Evolutionary conservation across 75 land plant species (phyloP).

Genomic region (Picea glauca): DNA sequence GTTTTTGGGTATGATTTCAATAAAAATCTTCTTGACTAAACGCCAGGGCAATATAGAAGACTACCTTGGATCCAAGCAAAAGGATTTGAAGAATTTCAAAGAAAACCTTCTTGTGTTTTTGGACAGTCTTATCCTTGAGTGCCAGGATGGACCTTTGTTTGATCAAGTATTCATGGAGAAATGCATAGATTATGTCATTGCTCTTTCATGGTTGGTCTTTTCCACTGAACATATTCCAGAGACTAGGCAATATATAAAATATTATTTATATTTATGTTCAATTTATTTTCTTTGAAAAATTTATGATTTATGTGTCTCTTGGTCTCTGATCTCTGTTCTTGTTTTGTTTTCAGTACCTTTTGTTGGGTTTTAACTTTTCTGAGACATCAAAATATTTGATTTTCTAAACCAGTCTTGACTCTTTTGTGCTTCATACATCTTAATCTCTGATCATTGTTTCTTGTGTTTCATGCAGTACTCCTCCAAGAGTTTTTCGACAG

Average conservation of each 20-base stretch:
- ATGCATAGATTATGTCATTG: constrained; percentile 89
- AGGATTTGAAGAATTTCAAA: constrained; percentile 79
- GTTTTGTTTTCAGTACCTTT: not conserved
- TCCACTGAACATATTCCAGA: not conserved
- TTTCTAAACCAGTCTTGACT: no score
- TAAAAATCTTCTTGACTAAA: constrained; percentile 17
- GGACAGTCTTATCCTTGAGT: constrained; percentile 80
- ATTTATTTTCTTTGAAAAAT: not conserved
- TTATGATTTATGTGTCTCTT: not conserved
- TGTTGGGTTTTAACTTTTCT: no score
- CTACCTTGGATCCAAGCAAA: constrained; percentile 65
- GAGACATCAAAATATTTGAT: no score
- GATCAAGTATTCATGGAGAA: constrained; percentile 79
- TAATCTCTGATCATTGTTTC: not conserved
- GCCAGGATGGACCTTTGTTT: constrained; percentile 91
- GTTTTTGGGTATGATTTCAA: not conserved
- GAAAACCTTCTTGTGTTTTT: constrained; percentile 76
- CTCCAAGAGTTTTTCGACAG: constrained; percentile 90
- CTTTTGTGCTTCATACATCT: no score
- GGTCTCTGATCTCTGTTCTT: not conserved
- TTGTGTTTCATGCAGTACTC: constrained; percentile 57
- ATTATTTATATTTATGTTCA: not conserved
- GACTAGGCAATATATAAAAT: not conserved
- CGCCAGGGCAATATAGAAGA: constrained; percentile 84
- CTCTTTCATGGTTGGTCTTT: constrained; percentile 77